These are phyloP conservation scores for Tolypocladium tundrense DNA, from an alignment of 2,329 filamentous ascomycete genomes.

Conservation along the genomic window DNA sequence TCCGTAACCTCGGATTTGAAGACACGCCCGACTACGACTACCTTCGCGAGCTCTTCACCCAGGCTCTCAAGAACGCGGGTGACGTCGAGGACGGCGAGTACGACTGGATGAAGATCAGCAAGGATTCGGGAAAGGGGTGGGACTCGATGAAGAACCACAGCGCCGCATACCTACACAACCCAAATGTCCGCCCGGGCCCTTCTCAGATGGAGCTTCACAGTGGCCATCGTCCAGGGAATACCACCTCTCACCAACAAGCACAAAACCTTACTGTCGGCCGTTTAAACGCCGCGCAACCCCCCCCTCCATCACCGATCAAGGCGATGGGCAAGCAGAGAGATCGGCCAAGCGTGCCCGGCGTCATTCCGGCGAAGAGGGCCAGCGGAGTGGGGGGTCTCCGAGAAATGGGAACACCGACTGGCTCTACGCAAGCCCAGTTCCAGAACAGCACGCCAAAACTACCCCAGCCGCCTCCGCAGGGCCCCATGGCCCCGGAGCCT, in stretches of 20 bases:
- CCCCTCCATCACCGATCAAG: slow-evolving; percentile 76
- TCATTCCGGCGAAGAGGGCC: slow-evolving; percentile 63
- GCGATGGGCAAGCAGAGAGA: slow-evolving; percentile 64
- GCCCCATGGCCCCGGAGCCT: slow-evolving; percentile 54
- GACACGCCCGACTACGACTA: slow-evolving; percentile 98
- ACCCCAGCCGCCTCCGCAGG: slow-evolving; percentile 53
- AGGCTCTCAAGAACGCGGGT: slow-evolving; percentile 86
- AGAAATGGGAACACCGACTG: slow-evolving; percentile 74
- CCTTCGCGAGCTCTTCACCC: slow-evolving; percentile 89
- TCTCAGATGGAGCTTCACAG: slow-evolving; percentile 79
- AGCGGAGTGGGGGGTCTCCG: slow-evolving; percentile 63
- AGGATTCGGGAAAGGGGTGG: slow-evolving; percentile 76
- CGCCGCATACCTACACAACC: slow-evolving; percentile 55
- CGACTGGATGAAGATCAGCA: slow-evolving; percentile 98
- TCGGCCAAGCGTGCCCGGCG: slow-evolving; percentile 70
- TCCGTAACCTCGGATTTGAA: slow-evolving; percentile 95
- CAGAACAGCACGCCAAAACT: slow-evolving; percentile 90
- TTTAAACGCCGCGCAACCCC: slow-evolving; percentile 91
- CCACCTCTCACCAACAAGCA: slow-evolving; percentile 52
- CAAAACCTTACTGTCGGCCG: slow-evolving; percentile 65
- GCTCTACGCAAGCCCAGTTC: slow-evolving; percentile 91
- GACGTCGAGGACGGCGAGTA: slow-evolving; percentile 97
- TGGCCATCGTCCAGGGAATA: slow-evolving; percentile 55
- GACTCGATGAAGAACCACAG: slow-evolving; percentile 61
- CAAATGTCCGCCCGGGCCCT: slow-evolving; percentile 67